Percentiles rank a stretch among this genome's conserved stretches.
These are phyloP conservation scores for Colletotrichum zoysiae DNA, from an alignment of 2,329 filamentous ascomycete species.

Conservation along the genomic window DNA sequence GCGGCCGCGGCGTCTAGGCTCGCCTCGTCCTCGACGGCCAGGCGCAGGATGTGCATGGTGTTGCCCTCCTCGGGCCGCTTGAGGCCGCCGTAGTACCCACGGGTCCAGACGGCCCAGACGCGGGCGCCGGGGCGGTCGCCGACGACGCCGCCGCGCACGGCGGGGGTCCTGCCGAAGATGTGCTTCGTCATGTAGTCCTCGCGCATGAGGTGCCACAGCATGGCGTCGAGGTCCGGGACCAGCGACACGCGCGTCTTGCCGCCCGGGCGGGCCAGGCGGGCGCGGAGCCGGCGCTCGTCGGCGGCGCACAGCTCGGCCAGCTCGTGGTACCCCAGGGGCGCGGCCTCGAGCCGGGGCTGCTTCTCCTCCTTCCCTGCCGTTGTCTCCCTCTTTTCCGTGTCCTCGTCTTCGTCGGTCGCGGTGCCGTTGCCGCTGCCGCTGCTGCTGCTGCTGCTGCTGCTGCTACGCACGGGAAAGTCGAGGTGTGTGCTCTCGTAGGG, in stretches of 20 bases:
- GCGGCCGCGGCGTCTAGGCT: constrained; percentile 46
- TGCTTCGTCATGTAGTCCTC: constrained; percentile 81
- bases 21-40: constrained; percentile 73
- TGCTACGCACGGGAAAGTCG: constrained; percentile 63
- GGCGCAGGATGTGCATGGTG: constrained; percentile 75
- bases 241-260: constrained; percentile 72
- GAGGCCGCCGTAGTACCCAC: constrained; percentile 71
- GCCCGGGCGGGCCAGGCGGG: constrained; percentile 58
- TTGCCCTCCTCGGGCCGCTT: constrained; percentile 70
- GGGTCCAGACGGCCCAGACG: constrained; percentile 82
- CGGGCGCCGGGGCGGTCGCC: constrained; percentile 60
- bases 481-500: constrained; percentile 81
- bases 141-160: constrained; percentile 78
- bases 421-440: constrained; percentile 23
- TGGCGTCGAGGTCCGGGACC: constrained; percentile 74
- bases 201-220: constrained; percentile 83
- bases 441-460: too few relatives aligned
- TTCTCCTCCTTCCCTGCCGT: not conserved
- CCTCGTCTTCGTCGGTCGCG: too few relatives aligned
- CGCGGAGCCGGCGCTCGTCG: constrained; percentile 74
- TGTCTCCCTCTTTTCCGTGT: not conserved
- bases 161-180: constrained; percentile 68
- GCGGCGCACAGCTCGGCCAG: constrained; percentile 71
- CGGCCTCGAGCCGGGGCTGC: constrained; percentile 45
- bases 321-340: constrained; percentile 69